Base-by-base conservation (phyloP, 345 rosid species). In the Stellera chamaejasme region DNA sequence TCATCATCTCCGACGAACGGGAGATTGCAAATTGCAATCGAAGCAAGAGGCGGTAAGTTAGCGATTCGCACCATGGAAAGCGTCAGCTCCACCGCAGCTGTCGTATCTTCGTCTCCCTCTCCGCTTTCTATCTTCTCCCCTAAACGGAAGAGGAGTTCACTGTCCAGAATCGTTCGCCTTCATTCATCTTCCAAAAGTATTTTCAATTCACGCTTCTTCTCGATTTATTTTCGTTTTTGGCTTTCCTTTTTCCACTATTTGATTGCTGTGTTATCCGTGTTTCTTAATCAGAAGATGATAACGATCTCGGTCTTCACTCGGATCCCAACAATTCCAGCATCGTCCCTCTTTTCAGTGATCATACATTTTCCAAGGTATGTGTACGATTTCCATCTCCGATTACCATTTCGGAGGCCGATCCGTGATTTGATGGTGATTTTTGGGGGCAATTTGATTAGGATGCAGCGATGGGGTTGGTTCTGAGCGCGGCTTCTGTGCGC, bases 381-480 rank as follows among this genome's bases (percentile, higher is more conserved):
- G 2, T 56, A 27, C 42, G 25, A 9, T n/a, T 15, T 57, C 45
- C 25, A 65, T 65, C 56, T 57, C 48, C 47, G 13, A 39, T 4
- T 26, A 52, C 42, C 44, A 25, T 26, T 6, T 32, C 1, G 45
- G 43, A 2, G 39, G 0, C 50, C 39, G 12, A 2, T 59, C 59
- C 23, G 14, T 16, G 2, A 13, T 14, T 54, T 60, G 12, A 2
- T 32, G 52, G 61, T 48, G 7, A 4, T 1, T 16, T 43, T 48
- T 39, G 45, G 23, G 61, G 55, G 41, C 26, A 32, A 45, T 36
- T 36, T 48, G 32, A 47, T 26, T 54, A 88, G 90, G 96, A 91
- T 57, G 94, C 68, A 0, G 95, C 96, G 0, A 88, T 91, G 96
- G 96, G 96, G 49, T 67, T 91, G 71, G 96, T 88, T 48, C 63